Conservation (phyloP, 1,284 basidiomycete genomes). For the Naganishia sp. region DNA sequence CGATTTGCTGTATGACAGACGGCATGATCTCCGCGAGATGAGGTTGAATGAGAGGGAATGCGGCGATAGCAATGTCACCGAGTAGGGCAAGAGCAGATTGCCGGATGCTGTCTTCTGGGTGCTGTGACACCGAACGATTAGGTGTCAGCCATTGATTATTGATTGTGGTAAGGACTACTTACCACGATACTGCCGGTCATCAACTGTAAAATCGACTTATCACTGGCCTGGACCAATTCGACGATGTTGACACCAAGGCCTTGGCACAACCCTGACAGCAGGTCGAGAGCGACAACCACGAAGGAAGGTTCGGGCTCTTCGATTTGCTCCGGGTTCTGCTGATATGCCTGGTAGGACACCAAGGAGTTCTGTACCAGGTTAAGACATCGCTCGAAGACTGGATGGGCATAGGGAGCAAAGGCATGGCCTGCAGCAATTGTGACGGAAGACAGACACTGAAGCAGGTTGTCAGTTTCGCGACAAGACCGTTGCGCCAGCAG, state of each 20-base stretch:
- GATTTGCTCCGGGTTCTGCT: conserved; percentile 67
- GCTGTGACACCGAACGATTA: conserved; percentile 51
- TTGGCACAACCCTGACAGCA: conserved; percentile 93
- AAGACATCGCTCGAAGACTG: conserved; percentile 90
- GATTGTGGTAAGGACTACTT: conserved; percentile 34
- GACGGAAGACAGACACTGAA: conserved; percentile 92
- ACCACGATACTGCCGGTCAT: conserved; percentile 79
- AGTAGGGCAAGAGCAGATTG: conserved; percentile 97
- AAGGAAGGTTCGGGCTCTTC: conserved; percentile 94
- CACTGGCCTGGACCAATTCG: conserved; percentile 65
- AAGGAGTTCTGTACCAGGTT: conserved; percentile 80
- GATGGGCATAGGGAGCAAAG: conserved; percentile 84
- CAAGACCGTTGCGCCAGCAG: not conserved
- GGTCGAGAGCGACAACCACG: conserved; percentile 93
- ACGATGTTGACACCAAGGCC: conserved; percentile 81
- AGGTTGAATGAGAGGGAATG: conserved; percentile 73
- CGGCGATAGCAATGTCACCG: conserved; percentile 96
- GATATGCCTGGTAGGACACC: conserved; percentile 67
- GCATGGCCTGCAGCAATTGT: conserved; percentile 94
- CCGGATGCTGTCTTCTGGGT: conserved; percentile 90
- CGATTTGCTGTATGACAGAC: conserved; percentile 84
- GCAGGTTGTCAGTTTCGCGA: conserved; percentile 1
- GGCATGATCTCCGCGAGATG: conserved; percentile 85
- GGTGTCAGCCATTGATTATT: not conserved
- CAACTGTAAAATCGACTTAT: conserved; percentile 75